These are phyloP conservation scores for Rubia yunnanensis DNA, from an alignment of 257 asterid species.

Conservation along the genomic window DNA sequence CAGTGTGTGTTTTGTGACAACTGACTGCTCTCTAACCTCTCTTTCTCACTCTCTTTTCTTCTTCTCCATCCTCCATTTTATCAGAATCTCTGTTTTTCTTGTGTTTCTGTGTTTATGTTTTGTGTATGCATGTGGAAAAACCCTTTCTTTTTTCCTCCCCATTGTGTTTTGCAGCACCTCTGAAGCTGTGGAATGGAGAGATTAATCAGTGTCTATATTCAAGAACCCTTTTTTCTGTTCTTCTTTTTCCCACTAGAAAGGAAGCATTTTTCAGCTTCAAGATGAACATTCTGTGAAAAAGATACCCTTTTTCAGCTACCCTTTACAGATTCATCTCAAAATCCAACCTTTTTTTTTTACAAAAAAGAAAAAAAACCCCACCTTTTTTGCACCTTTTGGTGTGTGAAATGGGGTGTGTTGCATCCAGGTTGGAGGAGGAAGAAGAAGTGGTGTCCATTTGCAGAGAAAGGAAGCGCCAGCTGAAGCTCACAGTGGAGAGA, in stretches of 20 bases:
- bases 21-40: slow-evolving; percentile 7
- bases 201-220: slow-evolving; percentile 12
- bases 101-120: slow-evolving; percentile 3
- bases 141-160: background rate
- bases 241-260: slow-evolving; percentile 18
- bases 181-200: slow-evolving; percentile 16
- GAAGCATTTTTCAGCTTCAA: slow-evolving; percentile 21
- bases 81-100: slow-evolving; percentile 12
- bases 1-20: slow-evolving; percentile 5
- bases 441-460: slow-evolving; percentile 83
- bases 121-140: slow-evolving; percentile 3
- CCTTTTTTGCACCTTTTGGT: slow-evolving; percentile 20
- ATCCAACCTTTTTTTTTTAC: slow-evolving; percentile 21
- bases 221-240: slow-evolving; percentile 19
- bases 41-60: slow-evolving; percentile 12
- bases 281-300: slow-evolving; percentile 19
- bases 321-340: slow-evolving; percentile 4
- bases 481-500: slow-evolving; percentile 72
- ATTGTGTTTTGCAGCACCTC: background rate
- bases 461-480: slow-evolving; percentile 64
- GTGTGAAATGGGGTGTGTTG: slow-evolving; percentile 74
- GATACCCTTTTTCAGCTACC: slow-evolving; percentile 1
- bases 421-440: slow-evolving; percentile 63
- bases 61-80: slow-evolving; percentile 5
- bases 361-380: slow-evolving; percentile 31